Evolutionary conservation across 805 yeast genomes (phyloP), one percentile per base, ranked within the genome.

Genomic region (Ogataea philodendri): DNA sequence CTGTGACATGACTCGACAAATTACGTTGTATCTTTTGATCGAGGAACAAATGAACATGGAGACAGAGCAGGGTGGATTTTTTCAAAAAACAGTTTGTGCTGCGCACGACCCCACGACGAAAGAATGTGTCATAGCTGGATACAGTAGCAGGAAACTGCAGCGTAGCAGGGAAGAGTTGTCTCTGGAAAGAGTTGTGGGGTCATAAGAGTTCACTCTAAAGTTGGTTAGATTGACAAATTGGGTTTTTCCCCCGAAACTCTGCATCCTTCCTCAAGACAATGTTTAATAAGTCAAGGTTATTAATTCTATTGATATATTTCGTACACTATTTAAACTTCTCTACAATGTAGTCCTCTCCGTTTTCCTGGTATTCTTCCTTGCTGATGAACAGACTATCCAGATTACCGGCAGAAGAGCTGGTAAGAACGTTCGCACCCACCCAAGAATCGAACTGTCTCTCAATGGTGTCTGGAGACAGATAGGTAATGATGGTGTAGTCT

Each of bases 381-480:
- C 81, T 69, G 22, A 81, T 65, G 62, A 80, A 81, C 65, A 74
- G 65, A 35, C 69, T 78, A 39, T 77, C 79, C 41, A 67, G 69
- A 30, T 67, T 68, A 31, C 81, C 74, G 67, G 77, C 69, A 27
- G 74, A 70, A 3, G 52, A 49, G 25, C 55, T 47, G 9, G 83
- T 78, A 46, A 81, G 67, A 44, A 78, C 78, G 38, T 80, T 73
- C 1, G 87, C 86, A n/a, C 88, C 88, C 19, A 79, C 61, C 88
- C 88, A 81, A 15, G 73, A 66, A 32, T 81, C 75, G 45, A 67
- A 73, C 44, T 69, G 74, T 43, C 80, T 69, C 42, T 81, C 87
- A 50, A 61, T 55, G 5, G 65, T 47, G 35, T 60, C 66, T 9
- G 65, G 66, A 22, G 70, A 63, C 28, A 60, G 48, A 21, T 60